Percentiles rank a stretch among this genome's conserved stretches.
These are phyloP conservation scores for Wickerhamomyces bovis DNA, from an alignment of 805 yeast species.

Conservation along the genomic window DNA sequence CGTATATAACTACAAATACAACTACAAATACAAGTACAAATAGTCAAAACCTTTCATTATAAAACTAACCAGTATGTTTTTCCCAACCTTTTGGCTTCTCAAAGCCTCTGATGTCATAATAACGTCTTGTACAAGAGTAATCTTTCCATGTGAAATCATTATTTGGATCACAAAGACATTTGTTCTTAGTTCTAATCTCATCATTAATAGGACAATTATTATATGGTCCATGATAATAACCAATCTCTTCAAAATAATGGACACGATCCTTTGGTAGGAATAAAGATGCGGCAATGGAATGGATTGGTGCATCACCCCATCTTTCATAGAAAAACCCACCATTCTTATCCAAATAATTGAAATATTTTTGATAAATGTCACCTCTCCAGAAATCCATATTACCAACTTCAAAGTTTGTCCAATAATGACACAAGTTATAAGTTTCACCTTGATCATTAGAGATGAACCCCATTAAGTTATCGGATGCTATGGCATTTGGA, in stretches of 20 bases:
- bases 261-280: constrained; percentile 61
- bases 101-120: constrained; percentile 46
- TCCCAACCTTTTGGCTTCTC: constrained; percentile 70
- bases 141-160: constrained; percentile 70
- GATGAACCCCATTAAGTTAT: constrained; percentile 47
- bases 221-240: constrained; percentile 67
- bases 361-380: constrained; percentile 38
- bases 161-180: constrained; percentile 51
- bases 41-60: neutral
- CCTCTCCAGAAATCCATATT: constrained; percentile 45
- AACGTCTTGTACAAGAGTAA: constrained; percentile 64
- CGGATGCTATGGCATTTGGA: constrained; percentile 46
- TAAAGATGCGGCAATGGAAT: constrained; percentile 76
- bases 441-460: constrained; percentile 37
- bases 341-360: constrained; percentile 38
- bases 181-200: constrained; percentile 37
- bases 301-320: constrained; percentile 95
- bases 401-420: constrained; percentile 60
- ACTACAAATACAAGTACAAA: no score
- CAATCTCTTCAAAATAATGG: constrained; percentile 79
- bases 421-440: constrained; percentile 56
- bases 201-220: constrained; percentile 52
- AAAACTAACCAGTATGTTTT: constrained; percentile 36
- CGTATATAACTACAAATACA: no score
- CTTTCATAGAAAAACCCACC: constrained; percentile 56